phyloP scores from a whole-genome alignment of 176 grass and related monocot species.

The Triticum urartu region DNA sequence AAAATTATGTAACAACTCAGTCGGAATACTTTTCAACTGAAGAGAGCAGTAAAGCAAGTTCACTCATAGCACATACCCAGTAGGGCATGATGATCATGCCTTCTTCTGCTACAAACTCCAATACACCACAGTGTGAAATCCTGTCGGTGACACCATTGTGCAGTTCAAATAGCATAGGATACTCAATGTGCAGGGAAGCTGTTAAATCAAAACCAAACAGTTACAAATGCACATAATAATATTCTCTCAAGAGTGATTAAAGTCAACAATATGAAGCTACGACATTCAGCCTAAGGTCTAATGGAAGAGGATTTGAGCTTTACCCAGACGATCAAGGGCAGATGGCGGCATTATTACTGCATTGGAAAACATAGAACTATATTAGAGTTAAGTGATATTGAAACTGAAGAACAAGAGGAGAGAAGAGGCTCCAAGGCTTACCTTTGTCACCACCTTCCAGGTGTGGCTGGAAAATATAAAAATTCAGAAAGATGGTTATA shows the following conservation, averaged over 20 bases:
- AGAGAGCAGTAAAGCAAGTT: neutral
- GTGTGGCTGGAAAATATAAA: constrained; percentile 61
- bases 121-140: constrained; percentile 87
- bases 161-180: constrained; percentile 90
- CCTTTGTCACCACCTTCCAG: constrained; percentile 86
- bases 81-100: constrained; percentile 95
- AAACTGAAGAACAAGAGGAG: neutral
- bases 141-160: constrained; percentile 61
- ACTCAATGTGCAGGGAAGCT: constrained; percentile 86
- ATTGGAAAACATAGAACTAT: constrained; percentile 27
- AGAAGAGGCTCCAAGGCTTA: neutral
- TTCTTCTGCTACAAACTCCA: constrained; percentile 97
- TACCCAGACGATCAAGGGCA: constrained; percentile 90
- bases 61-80: constrained; percentile 51
- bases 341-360: constrained; percentile 90
- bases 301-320: constrained; percentile 23
- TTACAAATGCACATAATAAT: neutral
- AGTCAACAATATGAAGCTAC: constrained; percentile 6
- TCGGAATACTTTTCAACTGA: neutral
- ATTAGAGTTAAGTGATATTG: constrained; percentile 9
- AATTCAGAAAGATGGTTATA: constrained; percentile 14
- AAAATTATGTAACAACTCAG: neutral
- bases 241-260: constrained; percentile 9
- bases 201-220: constrained; percentile 30
- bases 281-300: neutral